These are phyloP conservation scores for Aspergillus tubingensis DNA, from an alignment of 2,329 filamentous ascomycete species.

Conservation along the genomic window DNA sequence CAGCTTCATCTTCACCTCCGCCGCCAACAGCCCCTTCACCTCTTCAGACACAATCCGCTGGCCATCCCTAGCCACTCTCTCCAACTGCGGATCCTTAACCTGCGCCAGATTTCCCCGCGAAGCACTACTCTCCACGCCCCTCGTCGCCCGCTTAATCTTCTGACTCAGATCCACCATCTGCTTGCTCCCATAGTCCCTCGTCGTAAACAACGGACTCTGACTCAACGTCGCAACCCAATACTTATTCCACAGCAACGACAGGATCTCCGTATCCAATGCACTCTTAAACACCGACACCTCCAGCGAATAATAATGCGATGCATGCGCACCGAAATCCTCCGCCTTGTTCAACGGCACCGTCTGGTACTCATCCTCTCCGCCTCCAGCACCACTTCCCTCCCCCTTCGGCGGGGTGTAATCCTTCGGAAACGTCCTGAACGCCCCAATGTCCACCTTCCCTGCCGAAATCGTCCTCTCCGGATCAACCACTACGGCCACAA, in stretches of 20 bases:
- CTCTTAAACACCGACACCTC: constrained; percentile 95
- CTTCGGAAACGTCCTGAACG: constrained; percentile 86
- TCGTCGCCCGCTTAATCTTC: constrained; percentile 71
- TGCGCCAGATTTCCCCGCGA: constrained; percentile 31
- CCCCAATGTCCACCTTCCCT: constrained; percentile 95
- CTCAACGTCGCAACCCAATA: constrained; percentile 94
- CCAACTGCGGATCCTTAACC: constrained; percentile 49
- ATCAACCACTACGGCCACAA: constrained; percentile 93
- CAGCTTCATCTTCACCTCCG: constrained; percentile 55
- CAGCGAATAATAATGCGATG: constrained; percentile 84
- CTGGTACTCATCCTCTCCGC: constrained; percentile 42
- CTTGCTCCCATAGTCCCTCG: constrained; percentile 88
- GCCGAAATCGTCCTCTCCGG: constrained; percentile 92
- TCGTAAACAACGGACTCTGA: constrained; percentile 84
- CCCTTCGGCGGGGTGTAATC: constrained; percentile 63
- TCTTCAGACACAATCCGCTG: constrained; percentile 61
- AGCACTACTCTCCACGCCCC: constrained; percentile 37
- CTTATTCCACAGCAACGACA: constrained; percentile 95
- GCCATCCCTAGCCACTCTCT: constrained; percentile 58
- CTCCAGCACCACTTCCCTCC: constrained; percentile 37
- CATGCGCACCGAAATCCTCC: constrained; percentile 92
- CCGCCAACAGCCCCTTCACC: constrained; percentile 47
- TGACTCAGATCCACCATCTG: constrained; percentile 85
- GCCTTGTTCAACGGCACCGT: constrained; percentile 86
- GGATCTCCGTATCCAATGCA: constrained; percentile 79